Evolutionary conservation across 768 basidiomycete genomes (phyloP).

Genomic region (Sutorius australiensis): DNA sequence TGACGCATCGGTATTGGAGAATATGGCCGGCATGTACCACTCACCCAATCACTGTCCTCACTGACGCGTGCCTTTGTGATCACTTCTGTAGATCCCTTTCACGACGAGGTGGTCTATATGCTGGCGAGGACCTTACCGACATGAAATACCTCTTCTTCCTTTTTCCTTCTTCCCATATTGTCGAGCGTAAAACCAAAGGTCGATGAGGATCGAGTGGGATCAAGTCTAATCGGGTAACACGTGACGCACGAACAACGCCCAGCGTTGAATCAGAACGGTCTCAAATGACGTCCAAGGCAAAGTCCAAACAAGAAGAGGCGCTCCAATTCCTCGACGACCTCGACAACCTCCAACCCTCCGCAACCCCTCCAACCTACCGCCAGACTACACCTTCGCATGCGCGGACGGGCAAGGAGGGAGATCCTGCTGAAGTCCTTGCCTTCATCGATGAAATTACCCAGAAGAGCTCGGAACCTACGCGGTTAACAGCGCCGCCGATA

Average conservation of each 20-base stretch:
- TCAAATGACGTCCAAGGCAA: constrained; percentile 46
- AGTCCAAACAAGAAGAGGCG: constrained; percentile 84
- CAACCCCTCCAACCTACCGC: constrained; percentile 24
- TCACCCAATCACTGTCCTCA: constrained; percentile 50
- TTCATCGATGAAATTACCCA: constrained; percentile 95
- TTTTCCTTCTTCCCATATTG: constrained; percentile 28
- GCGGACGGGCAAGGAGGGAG: constrained; percentile 46
- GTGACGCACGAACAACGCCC: constrained; percentile 12
- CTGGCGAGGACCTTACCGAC: constrained; percentile 38
- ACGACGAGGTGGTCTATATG: neutral
- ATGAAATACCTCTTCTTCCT: constrained; percentile 39
- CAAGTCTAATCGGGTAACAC: constrained; percentile 2
- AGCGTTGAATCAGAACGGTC: neutral
- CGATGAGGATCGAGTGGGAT: neutral
- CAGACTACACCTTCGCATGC: constrained; percentile 17
- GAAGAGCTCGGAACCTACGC: constrained; percentile 79
- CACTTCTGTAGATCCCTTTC: constrained; percentile 43
- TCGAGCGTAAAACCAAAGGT: neutral
- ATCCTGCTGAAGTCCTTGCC: constrained; percentile 80
- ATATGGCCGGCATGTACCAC: constrained; percentile 13
- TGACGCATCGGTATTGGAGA: neutral
- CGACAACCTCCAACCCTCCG: constrained; percentile 65
- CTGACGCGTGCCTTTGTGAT: constrained; percentile 55
- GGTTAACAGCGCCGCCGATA: constrained; percentile 49
- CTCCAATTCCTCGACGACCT: constrained; percentile 93